Conservation (phyloP, 176 grass and related monocot genomes). For the Bothriochloa decipiens region DNA sequence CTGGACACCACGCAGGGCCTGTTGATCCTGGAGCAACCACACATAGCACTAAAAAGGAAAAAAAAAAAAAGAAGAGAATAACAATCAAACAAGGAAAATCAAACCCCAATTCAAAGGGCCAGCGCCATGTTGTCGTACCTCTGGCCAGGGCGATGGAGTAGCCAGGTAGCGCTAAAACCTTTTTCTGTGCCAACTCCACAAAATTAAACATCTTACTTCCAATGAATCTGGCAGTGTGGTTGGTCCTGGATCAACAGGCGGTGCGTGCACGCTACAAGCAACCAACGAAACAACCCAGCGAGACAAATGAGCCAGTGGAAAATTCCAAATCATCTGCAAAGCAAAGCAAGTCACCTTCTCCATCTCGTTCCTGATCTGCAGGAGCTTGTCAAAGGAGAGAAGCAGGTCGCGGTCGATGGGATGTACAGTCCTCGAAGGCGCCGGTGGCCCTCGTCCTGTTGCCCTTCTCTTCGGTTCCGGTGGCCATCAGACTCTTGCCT, state of each 20-base stretch:
- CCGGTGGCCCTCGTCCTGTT: constrained; percentile 51
- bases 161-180: not conserved
- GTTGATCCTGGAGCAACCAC: not conserved
- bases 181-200: not conserved
- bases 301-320: not conserved
- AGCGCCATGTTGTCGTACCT: not conserved
- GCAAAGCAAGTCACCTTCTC: constrained; percentile 48
- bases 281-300: not conserved
- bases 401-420: constrained; percentile 48
- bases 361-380: constrained; percentile 64
- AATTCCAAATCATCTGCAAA: not conserved
- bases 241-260: not conserved
- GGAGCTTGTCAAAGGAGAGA: constrained; percentile 58
- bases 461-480: constrained; percentile 34
- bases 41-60: not conserved
- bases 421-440: constrained; percentile 32
- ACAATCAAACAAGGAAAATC: not conserved
- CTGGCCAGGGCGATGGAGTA: not conserved
- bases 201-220: not conserved
- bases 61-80: not conserved
- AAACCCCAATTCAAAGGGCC: too few species aligned
- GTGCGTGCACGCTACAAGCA: not conserved
- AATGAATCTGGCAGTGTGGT: not conserved
- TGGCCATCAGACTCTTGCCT: not conserved
- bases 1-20: not conserved